Evolutionary conservation across 352 stramenopile species (phyloP).

Genomic region (Phytophthora agathidicida): DNA sequence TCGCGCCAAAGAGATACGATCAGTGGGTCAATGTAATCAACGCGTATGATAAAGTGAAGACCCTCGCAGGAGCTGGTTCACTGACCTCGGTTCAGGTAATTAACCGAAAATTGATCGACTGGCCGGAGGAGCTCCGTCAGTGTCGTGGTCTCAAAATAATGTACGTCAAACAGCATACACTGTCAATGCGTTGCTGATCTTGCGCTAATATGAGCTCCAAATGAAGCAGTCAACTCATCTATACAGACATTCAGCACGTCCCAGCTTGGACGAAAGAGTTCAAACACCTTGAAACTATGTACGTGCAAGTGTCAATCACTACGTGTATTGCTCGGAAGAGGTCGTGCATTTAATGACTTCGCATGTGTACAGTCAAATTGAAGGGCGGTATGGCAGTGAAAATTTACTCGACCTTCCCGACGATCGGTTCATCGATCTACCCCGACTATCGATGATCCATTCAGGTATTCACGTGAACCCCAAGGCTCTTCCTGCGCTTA

Average conservation of each 20-base stretch:
- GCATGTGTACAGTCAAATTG: slow-evolving; percentile 14
- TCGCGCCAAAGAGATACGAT: slow-evolving; percentile 23
- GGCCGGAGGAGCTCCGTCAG: slow-evolving; percentile 22
- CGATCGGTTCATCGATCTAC: slow-evolving; percentile 8
- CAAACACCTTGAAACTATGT: slow-evolving; percentile 27
- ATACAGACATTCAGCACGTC: slow-evolving; percentile 19
- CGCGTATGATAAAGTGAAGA: slow-evolving; percentile 12
- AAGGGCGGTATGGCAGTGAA: not conserved
- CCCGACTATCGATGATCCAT: slow-evolving; percentile 1
- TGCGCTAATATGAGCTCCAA: too few species aligned
- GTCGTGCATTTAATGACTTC: too few species aligned
- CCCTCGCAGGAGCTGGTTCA: slow-evolving; percentile 19
- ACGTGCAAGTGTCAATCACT: too few species aligned
- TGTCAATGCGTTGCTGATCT: too few species aligned
- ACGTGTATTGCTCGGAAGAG: too few species aligned
- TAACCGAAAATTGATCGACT: slow-evolving; percentile 22
- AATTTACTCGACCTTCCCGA: slow-evolving; percentile 4
- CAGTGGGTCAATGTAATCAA: slow-evolving; percentile 30
- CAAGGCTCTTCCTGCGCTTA: not conserved
- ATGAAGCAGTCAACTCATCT: slow-evolving; percentile 8
- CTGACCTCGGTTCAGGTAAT: slow-evolving; percentile 33
- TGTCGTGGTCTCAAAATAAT: slow-evolving; percentile 24
- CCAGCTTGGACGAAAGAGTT: slow-evolving; percentile 23
- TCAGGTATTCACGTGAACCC: slow-evolving; percentile 6
- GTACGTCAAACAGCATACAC: slow-evolving; percentile 15